Evolutionary conservation across 1,284 basidiomycete species (phyloP).

Genomic region (Cryptococcus jaspeensis): DNA sequence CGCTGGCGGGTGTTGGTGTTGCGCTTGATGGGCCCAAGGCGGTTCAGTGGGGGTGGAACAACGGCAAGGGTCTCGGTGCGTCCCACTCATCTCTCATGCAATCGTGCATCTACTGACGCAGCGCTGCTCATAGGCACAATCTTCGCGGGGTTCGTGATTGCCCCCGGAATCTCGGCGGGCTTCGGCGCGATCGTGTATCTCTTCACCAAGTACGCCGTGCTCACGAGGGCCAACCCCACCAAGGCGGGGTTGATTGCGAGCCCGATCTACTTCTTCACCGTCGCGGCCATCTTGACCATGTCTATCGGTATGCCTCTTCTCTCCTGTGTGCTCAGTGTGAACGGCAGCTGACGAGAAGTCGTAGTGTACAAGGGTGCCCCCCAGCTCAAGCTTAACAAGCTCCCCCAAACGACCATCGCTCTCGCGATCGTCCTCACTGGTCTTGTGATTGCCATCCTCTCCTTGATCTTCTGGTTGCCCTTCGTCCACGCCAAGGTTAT

Average conservation of each 20-base stretch:
- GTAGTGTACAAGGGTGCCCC: conserved; percentile 49
- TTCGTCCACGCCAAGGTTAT: conserved; percentile 55
- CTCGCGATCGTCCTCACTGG: conserved; percentile 53
- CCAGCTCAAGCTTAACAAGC: conserved; percentile 50
- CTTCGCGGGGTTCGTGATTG: conserved; percentile 51
- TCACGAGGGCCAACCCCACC: conserved; percentile 48
- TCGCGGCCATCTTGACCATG: conserved; percentile 46
- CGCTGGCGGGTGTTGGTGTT: conserved; percentile 55
- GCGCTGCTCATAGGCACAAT: no score
- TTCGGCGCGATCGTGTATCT: conserved; percentile 54
- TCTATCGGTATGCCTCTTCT: conserved; percentile 33
- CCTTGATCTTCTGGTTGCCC: conserved; percentile 55
- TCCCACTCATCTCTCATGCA: no score
- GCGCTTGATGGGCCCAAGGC: conserved; percentile 51
- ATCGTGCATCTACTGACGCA: no score
- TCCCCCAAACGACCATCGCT: conserved; percentile 43
- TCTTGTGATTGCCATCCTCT: conserved; percentile 48
- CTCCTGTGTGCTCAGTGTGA: no score
- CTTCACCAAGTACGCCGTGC: conserved; percentile 52
- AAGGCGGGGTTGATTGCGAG: conserved; percentile 45
- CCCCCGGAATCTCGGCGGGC: conserved; percentile 50
- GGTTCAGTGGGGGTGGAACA: conserved; percentile 57
- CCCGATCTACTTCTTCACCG: conserved; percentile 54
- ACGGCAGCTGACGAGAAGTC: conserved; percentile 18
- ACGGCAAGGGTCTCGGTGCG: conserved; percentile 53